Evolutionary conservation across 2,329 filamentous ascomycete genomes (phyloP).

Genomic region (Keithomyces neogunnii): DNA sequence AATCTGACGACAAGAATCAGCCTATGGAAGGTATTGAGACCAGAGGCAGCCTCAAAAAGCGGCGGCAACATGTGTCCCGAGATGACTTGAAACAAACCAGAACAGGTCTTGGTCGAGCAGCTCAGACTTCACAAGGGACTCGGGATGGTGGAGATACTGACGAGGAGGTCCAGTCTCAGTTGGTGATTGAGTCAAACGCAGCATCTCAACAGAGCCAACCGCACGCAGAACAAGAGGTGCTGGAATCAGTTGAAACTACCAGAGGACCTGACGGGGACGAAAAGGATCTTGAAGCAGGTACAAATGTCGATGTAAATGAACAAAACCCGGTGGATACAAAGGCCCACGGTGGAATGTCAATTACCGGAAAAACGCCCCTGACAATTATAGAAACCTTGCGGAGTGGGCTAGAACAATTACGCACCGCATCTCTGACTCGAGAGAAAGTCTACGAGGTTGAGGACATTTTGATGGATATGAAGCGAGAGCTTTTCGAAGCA

Average conservation of each 20-base stretch:
- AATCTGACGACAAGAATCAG: not conserved
- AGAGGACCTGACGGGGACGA: not conserved
- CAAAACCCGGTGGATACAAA: slow-evolving; percentile 4
- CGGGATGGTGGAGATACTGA: slow-evolving; percentile 26
- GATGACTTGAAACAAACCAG: not conserved
- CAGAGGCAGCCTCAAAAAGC: slow-evolving; percentile 12
- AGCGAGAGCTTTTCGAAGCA: slow-evolving; percentile 64
- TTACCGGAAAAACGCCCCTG: slow-evolving; percentile 9
- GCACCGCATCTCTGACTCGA: slow-evolving; percentile 49
- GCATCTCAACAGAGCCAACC: slow-evolving; percentile 25
- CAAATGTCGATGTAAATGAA: slow-evolving; percentile 1
- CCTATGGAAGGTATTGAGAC: slow-evolving; percentile 9
- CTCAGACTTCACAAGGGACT: slow-evolving; percentile 1
- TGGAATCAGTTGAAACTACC: not conserved
- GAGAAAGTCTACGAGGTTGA: slow-evolving; percentile 64
- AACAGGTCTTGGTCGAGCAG: slow-evolving; percentile 7
- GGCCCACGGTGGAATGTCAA: slow-evolving; percentile 4
- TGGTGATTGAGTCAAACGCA: slow-evolving; percentile 31
- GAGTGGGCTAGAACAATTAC: slow-evolving; percentile 46
- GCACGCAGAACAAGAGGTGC: slow-evolving; percentile 6
- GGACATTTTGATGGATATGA: slow-evolving; percentile 71
- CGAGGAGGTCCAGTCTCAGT: slow-evolving; percentile 32
- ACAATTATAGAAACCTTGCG: slow-evolving; percentile 24
- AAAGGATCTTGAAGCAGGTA: not conserved
- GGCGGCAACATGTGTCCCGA: slow-evolving; percentile 5